Conservation (phyloP, 1,139 yeast species). For the Geotrichum aggregatum region DNA sequence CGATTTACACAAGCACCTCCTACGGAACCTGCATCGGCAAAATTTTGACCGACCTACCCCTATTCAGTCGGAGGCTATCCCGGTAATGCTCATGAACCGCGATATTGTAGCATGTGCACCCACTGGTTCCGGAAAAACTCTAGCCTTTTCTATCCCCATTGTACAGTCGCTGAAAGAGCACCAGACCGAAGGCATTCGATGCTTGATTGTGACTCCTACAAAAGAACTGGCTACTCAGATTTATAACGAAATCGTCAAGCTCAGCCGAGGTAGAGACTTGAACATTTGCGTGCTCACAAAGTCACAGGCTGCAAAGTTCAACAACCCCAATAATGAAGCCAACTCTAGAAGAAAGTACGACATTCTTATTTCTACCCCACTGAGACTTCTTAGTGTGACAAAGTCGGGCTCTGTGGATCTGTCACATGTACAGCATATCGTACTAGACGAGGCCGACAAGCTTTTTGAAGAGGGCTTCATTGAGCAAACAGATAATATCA, state of each 20-base stretch:
- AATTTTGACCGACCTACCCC: constrained; percentile 86
- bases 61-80: constrained; percentile 83
- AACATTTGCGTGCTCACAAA: constrained; percentile 69
- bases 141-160: constrained; percentile 87
- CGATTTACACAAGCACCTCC: constrained; percentile 57
- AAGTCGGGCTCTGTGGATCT: constrained; percentile 58
- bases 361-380: constrained; percentile 80
- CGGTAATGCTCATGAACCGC: constrained; percentile 57
- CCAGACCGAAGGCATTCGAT: constrained; percentile 51
- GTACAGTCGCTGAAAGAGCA: constrained; percentile 47
- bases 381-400: constrained; percentile 75
- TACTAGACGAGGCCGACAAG: constrained; percentile 95
- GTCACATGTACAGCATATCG: constrained; percentile 61
- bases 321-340: constrained; percentile 42
- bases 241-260: constrained; percentile 59
- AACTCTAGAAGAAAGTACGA: constrained; percentile 65
- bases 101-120: constrained; percentile 96
- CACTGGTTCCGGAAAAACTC: constrained; percentile 98
- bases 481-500: constrained; percentile 83
- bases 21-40: constrained; percentile 60
- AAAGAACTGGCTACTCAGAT: constrained; percentile 88
- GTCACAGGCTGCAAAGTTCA: constrained; percentile 67
- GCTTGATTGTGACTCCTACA: constrained; percentile 86
- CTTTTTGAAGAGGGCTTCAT: constrained; percentile 86
- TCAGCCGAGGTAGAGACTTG: constrained; percentile 50